Evolutionary conservation across 129 eudicot genomes (phyloP), one percentile per base, ranked within the genome.

Genomic region (Deinandra increscens): DNA sequence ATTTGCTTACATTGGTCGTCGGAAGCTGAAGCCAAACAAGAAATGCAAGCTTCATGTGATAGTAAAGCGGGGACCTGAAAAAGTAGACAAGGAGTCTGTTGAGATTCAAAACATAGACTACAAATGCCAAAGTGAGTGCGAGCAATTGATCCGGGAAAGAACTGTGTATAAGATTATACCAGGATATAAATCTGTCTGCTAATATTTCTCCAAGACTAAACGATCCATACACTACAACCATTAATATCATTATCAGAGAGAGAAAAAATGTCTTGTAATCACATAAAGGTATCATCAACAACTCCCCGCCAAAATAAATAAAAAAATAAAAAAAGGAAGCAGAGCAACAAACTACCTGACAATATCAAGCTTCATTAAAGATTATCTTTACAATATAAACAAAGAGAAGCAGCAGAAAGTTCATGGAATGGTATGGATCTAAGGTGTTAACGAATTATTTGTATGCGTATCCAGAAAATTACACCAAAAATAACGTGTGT

Each of bases 11-110:
- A 78, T 88, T 70, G 18, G 84, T 76, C 58, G 92, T 66, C 58
- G 97, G 96, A 71, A 88, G 88, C 73, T 91, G 97, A 74, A 91
- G 96, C 96, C 97, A 91, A 56, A 88, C 80, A 69, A 88, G 97
- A 82, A 91, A 91, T 34, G 96, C 94, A 80, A 91, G 82, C 84
- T 88, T 88, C 94, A 86, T 71, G 67, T 91, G 97, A 65, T 91
- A 86, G 77, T 91, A 88, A 66, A 88, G 80, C n/a, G 97, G 96
- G 69, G 71, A 75, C 97, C 97, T 91, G 84, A 73, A 78, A 62
- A 74, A 14, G 69, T 56, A 58, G 53, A 85, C 77, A 51, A 58
- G 49, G 54, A 63, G 34, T 6, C 13, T 19, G 29, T 66, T 34
- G 12, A n/a, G 54, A 44, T 65, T 4, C 42, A 63, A 29, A 0